Conservation (phyloP, 176 grass and related monocot species). For the Lolium rigidum region DNA sequence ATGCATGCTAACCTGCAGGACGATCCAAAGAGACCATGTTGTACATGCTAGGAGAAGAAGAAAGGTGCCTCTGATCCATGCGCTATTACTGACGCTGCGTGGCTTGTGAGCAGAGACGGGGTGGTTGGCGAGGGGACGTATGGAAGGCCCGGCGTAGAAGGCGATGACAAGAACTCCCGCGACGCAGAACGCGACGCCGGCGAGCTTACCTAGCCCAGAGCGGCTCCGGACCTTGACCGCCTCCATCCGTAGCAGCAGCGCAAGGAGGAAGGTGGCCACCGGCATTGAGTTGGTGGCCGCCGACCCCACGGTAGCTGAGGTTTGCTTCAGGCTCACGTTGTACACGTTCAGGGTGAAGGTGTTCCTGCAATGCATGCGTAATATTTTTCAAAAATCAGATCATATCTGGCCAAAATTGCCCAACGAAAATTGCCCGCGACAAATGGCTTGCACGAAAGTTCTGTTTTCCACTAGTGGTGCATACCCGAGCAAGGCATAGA, state of each 20-base stretch:
- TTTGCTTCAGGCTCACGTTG: constrained; percentile 23
- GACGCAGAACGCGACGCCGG: constrained; percentile 32
- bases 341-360: constrained; percentile 24
- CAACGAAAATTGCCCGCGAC: no score
- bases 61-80: constrained; percentile 65
- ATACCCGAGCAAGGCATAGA: constrained; percentile 65
- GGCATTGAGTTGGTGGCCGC: constrained; percentile 37
- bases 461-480: no score
- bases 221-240: not conserved
- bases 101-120: constrained; percentile 24
- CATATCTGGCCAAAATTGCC: not conserved
- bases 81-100: not conserved
- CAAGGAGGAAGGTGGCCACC: constrained; percentile 18
- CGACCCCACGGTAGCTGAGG: constrained; percentile 11
- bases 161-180: constrained; percentile 59
- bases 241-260: not conserved
- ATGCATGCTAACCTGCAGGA: constrained; percentile 48
- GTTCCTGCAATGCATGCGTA: not conserved
- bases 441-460: no score
- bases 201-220: not conserved
- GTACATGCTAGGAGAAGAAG: constrained; percentile 50
- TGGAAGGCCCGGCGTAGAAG: constrained; percentile 62
- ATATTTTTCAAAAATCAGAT: not conserved
- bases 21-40: constrained; percentile 68
- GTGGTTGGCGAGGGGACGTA: constrained; percentile 57